Evolutionary conservation across 1,284 basidiomycete species (phyloP).

Genomic region (Malassezia equina): DNA sequence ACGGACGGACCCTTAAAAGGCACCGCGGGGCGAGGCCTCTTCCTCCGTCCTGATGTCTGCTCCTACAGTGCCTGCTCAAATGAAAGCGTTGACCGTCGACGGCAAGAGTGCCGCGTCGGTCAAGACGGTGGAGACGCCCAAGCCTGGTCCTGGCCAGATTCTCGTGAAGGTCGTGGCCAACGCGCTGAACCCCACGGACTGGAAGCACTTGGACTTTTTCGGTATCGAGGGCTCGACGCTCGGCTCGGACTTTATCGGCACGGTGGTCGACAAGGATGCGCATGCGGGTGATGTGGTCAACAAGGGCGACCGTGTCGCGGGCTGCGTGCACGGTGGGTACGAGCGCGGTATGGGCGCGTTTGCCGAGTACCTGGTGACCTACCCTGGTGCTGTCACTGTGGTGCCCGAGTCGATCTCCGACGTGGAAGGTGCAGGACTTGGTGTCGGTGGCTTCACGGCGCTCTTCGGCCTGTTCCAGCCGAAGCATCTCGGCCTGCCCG

Average conservation of each 20-base stretch:
- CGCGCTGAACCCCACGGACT: conserved; percentile 44
- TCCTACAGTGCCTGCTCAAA: conserved; percentile 8
- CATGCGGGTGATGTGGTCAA: conserved; percentile 44
- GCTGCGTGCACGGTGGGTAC: conserved; percentile 51
- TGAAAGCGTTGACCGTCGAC: conserved; percentile 31
- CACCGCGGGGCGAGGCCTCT: not conserved
- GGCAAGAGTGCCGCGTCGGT: conserved; percentile 25
- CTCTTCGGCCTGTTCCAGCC: conserved; percentile 13
- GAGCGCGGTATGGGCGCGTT: conserved; percentile 44
- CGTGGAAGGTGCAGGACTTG: conserved; percentile 24
- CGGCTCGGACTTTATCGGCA: conserved; percentile 57
- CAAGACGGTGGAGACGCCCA: conserved; percentile 29
- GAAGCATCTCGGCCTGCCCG: conserved; percentile 19
- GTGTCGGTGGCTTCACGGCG: conserved; percentile 39
- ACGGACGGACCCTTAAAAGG: not conserved
- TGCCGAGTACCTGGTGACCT: conserved; percentile 45
- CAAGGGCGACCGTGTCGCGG: conserved; percentile 56
- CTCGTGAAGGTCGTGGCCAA: conserved; percentile 28
- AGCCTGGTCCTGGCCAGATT: conserved; percentile 23
- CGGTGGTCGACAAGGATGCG: conserved; percentile 53
- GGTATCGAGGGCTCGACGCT: conserved; percentile 49
- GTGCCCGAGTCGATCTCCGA: conserved; percentile 29
- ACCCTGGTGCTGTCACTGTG: conserved; percentile 25
- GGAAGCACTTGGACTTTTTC: conserved; percentile 48
- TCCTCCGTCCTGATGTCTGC: not conserved